Evolutionary conservation across 768 basidiomycete species (phyloP).

Genomic region (Boletus rubescentipes): DNA sequence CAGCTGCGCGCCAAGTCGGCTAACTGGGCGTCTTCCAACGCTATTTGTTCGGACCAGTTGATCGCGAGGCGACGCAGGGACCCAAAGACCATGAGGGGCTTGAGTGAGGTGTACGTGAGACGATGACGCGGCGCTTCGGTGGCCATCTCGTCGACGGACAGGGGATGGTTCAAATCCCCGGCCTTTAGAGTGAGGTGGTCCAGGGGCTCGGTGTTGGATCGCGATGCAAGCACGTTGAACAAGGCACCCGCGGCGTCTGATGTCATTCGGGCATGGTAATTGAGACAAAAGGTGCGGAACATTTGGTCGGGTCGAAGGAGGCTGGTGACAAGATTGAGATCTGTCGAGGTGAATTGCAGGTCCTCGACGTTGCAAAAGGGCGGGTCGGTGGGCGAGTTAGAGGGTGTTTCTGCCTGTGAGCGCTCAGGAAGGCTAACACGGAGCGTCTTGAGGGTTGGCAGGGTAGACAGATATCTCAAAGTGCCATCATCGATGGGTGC

Average conservation of each 20-base stretch:
- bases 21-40: conserved; percentile 9
- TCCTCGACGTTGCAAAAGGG: background rate
- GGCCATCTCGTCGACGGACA: background rate
- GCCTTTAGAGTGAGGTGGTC: background rate
- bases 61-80: conserved; percentile 7
- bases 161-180: background rate
- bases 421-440: background rate
- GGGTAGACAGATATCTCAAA: conserved; percentile 3
- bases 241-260: background rate
- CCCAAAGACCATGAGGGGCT: background rate
- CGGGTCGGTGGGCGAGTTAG: background rate
- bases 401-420: background rate
- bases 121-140: background rate
- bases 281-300: conserved; percentile 7
- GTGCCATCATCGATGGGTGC: background rate
- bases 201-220: background rate
- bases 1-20: conserved; percentile 4
- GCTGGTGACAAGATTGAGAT: conserved; percentile 5
- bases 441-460: conserved; percentile 9
- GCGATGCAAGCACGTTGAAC: conserved; percentile 3
- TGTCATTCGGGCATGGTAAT: background rate
- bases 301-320: conserved; percentile 11
- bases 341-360: background rate
- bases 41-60: conserved; percentile 12
- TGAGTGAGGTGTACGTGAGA: conserved; percentile 7